Conservation (phyloP, 2,329 filamentous ascomycete species). For the Paraphaeosphaeria sporulosa region DNA sequence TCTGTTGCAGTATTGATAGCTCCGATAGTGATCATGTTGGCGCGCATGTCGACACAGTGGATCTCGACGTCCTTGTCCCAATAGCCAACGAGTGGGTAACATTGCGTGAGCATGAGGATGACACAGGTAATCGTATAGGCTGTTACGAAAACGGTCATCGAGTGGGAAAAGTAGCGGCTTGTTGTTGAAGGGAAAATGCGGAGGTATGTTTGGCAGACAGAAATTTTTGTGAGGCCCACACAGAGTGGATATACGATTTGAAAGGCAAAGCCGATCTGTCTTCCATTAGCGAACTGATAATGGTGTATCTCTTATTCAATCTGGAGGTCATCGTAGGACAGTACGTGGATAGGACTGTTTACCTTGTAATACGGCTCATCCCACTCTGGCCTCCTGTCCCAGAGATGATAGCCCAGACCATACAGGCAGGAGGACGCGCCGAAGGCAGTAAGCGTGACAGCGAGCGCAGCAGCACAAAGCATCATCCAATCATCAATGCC, state of each 20-base stretch:
- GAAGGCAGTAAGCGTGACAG: not conserved
- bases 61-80: slow-evolving; percentile 8
- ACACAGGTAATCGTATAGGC: slow-evolving; percentile 10
- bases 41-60: slow-evolving; percentile 9
- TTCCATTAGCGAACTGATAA: not conserved
- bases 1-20: slow-evolving; percentile 10
- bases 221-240: slow-evolving; percentile 11
- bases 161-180: slow-evolving; percentile 2
- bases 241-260: slow-evolving; percentile 4
- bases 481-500: slow-evolving; percentile 12
- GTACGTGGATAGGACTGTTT: not conserved
- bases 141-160: slow-evolving; percentile 9
- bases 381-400: slow-evolving; percentile 9
- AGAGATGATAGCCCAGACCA: slow-evolving; percentile 10
- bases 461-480: not conserved
- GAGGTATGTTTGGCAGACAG: slow-evolving; percentile 12
- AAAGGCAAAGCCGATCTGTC: slow-evolving; percentile 8
- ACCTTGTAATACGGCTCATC: slow-evolving; percentile 12
- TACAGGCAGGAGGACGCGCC: slow-evolving; percentile 6
- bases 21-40: slow-evolving; percentile 13
- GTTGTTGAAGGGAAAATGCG: slow-evolving; percentile 9
- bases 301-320: no score
- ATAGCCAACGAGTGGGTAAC: slow-evolving; percentile 5
- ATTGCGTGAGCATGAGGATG: slow-evolving; percentile 7
- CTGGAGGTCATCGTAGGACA: not conserved